A percentile compares a stretch with the other conserved stretches of the same genome.
Evolutionary conservation across 768 basidiomycete genomes (phyloP).

Genomic region (Suillus brevipes): DNA sequence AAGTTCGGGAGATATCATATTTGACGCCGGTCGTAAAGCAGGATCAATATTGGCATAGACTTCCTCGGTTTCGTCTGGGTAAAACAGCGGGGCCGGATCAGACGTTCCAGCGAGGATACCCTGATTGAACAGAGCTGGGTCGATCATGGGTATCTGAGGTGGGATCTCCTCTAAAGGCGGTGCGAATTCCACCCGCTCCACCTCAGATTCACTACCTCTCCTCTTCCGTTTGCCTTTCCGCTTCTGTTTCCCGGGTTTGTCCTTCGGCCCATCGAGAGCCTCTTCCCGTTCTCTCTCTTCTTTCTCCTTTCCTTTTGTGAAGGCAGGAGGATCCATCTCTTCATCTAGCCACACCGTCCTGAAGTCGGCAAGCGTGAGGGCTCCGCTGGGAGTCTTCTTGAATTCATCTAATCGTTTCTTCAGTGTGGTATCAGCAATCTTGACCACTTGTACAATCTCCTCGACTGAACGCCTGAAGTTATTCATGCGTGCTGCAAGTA

Average conservation of each 20-base stretch:
- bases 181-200: constrained; percentile 23
- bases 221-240: constrained; percentile 40
- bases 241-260: constrained; percentile 29
- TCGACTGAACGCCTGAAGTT: constrained; percentile 91
- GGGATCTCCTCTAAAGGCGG: constrained; percentile 17
- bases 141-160: constrained; percentile 38
- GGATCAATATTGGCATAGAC: constrained; percentile 57
- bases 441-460: constrained; percentile 98
- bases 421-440: constrained; percentile 95
- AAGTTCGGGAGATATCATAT: constrained; percentile 13
- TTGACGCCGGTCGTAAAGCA: constrained; percentile 39
- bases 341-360: constrained; percentile 89
- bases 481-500: constrained; percentile 98
- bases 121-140: constrained; percentile 59
- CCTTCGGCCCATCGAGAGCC: constrained; percentile 33
- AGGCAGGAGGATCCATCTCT: constrained; percentile 90
- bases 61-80: constrained; percentile 44
- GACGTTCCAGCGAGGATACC: constrained; percentile 66
- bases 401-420: constrained; percentile 95
- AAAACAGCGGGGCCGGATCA: constrained; percentile 38
- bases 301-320: constrained; percentile 70
- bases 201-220: constrained; percentile 40
- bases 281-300: constrained; percentile 58
- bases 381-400: constrained; percentile 83
- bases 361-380: constrained; percentile 86